These are phyloP conservation scores for Magnusiomyces sp. DNA, from an alignment of 1,139 yeast species.

Conservation along the genomic window DNA sequence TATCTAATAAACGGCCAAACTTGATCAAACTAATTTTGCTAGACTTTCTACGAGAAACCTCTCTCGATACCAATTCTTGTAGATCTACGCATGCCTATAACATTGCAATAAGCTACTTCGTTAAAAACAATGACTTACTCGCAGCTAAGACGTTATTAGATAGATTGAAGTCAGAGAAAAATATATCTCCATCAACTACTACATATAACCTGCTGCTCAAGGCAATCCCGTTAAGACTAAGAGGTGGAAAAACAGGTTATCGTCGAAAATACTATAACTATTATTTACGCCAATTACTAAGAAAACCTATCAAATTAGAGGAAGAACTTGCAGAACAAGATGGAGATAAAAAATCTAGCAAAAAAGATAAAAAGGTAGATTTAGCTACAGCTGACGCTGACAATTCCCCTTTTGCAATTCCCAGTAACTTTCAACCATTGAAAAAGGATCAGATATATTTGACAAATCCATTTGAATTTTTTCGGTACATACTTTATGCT, in stretches of 20 bases:
- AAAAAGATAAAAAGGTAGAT: not conserved
- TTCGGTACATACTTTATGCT: conserved; percentile 21
- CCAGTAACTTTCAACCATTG: conserved; percentile 21
- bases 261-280: conserved; percentile 7
- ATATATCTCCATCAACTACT: conserved; percentile 33
- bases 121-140: conserved; percentile 34
- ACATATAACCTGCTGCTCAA: conserved; percentile 38
- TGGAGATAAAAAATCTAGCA: conserved; percentile 18
- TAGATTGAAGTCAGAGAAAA: conserved; percentile 32
- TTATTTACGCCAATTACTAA: conserved; percentile 4
- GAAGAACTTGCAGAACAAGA: conserved; percentile 7
- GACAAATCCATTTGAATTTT: conserved; percentile 21
- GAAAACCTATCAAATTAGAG: too few relatives aligned
- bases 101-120: conserved; percentile 37
- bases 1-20: conserved; percentile 11
- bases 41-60: conserved; percentile 36
- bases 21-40: conserved; percentile 22
- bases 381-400: not conserved
- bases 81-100: conserved; percentile 37
- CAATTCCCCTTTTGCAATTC: conserved; percentile 16
- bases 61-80: conserved; percentile 29
- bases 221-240: conserved; percentile 12
- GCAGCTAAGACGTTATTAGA: conserved; percentile 37
- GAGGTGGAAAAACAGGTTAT: conserved; percentile 12
- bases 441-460: conserved; percentile 25